Evolutionary conservation across 164 flowering plant species (phyloP).

Genomic region (Sedum album): DNA sequence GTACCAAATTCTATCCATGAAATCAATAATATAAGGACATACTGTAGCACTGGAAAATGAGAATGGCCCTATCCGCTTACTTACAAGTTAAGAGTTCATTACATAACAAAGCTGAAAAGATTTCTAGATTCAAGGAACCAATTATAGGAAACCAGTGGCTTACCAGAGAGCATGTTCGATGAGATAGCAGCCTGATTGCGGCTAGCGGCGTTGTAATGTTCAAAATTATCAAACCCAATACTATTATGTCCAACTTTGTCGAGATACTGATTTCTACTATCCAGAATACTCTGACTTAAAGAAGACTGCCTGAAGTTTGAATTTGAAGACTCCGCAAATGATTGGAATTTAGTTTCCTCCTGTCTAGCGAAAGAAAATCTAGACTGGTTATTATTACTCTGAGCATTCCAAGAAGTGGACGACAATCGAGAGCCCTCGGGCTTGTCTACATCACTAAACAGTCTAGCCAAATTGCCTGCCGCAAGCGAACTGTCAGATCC

Average conservation of each 20-base stretch:
- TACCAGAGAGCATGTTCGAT: neutral
- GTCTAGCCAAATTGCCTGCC: neutral
- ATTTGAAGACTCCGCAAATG: neutral
- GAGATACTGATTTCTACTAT: slow-evolving; percentile 19
- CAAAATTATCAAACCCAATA: slow-evolving; percentile 11
- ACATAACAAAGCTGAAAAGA: neutral
- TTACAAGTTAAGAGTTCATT: too few species aligned
- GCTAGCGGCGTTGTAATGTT: neutral
- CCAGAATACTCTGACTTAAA: neutral
- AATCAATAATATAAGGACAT: too few species aligned
- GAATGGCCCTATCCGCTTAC: too few species aligned
- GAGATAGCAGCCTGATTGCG: slow-evolving; percentile 3
- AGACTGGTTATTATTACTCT: slow-evolving; percentile 6
- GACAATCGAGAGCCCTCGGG: neutral
- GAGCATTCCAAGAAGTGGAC: slow-evolving; percentile 7
- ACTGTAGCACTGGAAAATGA: too few species aligned
- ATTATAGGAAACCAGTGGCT: neutral
- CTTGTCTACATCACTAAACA: slow-evolving; percentile 4
- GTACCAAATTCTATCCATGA: too few species aligned
- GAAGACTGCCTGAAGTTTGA: neutral
- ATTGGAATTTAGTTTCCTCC: slow-evolving; percentile 13
- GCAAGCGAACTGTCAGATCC: slow-evolving; percentile 3
- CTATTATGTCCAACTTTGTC: slow-evolving; percentile 18
- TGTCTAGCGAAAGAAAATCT: slow-evolving; percentile 10
- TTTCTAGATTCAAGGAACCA: neutral